Conservation (phyloP, 176 grass and related monocot genomes). For the Typha latifolia region DNA sequence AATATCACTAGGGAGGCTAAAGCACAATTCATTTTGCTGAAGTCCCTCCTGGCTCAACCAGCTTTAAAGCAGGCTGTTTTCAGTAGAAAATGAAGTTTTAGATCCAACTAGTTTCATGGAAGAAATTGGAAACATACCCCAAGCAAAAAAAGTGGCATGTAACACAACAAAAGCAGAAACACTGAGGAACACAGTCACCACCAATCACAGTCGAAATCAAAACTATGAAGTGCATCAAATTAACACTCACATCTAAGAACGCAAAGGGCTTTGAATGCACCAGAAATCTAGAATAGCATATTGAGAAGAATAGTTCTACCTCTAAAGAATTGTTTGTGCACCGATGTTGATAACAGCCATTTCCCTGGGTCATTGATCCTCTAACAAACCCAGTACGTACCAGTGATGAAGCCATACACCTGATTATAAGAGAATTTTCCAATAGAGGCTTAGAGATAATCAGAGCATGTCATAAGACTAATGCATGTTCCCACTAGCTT, state of each 20-base stretch:
- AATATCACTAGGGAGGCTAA: no score
- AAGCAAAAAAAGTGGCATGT: no score
- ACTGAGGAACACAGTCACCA: no score
- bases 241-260: no score
- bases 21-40: no score
- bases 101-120: no score
- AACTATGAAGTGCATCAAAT: neutral
- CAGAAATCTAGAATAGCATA: constrained; percentile 7
- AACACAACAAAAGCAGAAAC: no score
- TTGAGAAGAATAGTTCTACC: constrained; percentile 26
- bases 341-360: constrained; percentile 97
- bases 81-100: no score
- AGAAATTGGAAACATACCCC: no score
- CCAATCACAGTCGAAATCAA: neutral
- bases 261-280: neutral
- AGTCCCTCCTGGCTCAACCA: no score
- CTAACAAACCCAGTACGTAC: constrained; percentile 97
- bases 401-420: constrained; percentile 95
- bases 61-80: no score
- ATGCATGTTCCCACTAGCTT: neutral
- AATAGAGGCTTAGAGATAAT: neutral
- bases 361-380: constrained; percentile 96
- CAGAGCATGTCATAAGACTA: neutral
- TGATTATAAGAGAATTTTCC: constrained; percentile 15
- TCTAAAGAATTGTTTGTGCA: constrained; percentile 78